Evolutionary conservation across 208 protist species (phyloP).

Genomic region (Entamoeba moshkovskii): DNA sequence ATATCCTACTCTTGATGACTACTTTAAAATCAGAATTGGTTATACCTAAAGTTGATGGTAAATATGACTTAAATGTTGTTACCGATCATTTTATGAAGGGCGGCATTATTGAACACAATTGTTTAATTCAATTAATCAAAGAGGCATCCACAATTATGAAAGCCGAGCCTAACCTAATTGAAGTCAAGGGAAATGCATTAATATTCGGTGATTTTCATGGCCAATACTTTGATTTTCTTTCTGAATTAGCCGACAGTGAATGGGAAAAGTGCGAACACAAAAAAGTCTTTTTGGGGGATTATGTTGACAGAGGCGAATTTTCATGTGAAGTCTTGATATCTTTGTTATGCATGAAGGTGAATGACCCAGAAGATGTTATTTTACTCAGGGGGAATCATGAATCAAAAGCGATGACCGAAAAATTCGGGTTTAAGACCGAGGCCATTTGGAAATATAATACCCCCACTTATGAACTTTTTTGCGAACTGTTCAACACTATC

Average conservation of each 20-base stretch:
- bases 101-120: not conserved
- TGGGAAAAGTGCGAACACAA: not conserved
- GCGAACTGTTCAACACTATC: conserved; percentile 20
- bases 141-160: not conserved
- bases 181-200: not conserved
- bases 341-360: conserved; percentile 18
- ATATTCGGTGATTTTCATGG: conserved; percentile 26
- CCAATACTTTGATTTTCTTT: conserved; percentile 29
- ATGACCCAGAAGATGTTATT: not conserved
- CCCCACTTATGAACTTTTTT: not conserved
- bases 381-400: conserved; percentile 31
- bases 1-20: no score
- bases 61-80: not conserved
- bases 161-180: conserved; percentile 2
- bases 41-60: not conserved
- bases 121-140: not conserved
- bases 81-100: not conserved
- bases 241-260: conserved; percentile 17
- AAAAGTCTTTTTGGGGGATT: conserved; percentile 34
- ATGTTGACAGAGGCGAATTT: conserved; percentile 28
- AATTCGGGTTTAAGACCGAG: conserved; percentile 22
- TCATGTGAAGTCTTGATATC: conserved; percentile 20
- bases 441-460: conserved; percentile 2
- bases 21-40: not conserved
- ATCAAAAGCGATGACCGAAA: conserved; percentile 11